A percentile compares a stretch with the other conserved stretches of the same genome.
phyloP scores from a whole-genome alignment of 2,329 filamentous ascomycete genomes.

The Helminthosporium solani region DNA sequence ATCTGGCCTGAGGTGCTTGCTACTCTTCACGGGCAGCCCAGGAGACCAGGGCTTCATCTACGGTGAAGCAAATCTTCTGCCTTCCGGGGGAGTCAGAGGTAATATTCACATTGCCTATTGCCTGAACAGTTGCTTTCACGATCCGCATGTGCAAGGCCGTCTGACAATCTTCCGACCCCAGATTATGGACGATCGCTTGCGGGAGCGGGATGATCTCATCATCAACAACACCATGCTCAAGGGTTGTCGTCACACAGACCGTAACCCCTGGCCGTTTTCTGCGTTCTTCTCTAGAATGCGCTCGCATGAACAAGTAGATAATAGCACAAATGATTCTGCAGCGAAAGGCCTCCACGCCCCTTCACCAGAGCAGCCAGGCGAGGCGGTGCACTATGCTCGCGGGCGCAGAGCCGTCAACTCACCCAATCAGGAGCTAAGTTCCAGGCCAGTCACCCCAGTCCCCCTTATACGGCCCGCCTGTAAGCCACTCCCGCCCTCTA shows the following conservation, averaged over 20 bases:
- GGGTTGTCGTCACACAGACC: neutral
- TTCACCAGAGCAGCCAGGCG: neutral
- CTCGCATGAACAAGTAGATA: slow-evolving; percentile 2
- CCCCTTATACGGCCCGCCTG: neutral
- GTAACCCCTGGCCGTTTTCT: slow-evolving; percentile 8
- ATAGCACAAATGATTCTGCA: neutral
- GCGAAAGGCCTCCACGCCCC: neutral
- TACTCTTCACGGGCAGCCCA: neutral
- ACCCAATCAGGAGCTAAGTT: slow-evolving; percentile 17
- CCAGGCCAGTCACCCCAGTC: neutral
- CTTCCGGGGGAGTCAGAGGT: neutral
- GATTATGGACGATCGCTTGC: slow-evolving; percentile 7
- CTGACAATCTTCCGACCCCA: neutral
- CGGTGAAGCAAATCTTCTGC: slow-evolving; percentile 7
- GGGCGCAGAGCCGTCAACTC: slow-evolving; percentile 5
- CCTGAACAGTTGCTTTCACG: too few relatives aligned
- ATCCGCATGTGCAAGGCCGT: slow-evolving; percentile 3
- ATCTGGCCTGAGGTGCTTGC: slow-evolving; percentile 11
- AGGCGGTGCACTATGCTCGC: slow-evolving; percentile 16
- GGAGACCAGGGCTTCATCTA: neutral
- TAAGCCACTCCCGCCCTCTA: slow-evolving; percentile 35
- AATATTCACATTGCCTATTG: too few relatives aligned
- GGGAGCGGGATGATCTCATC: slow-evolving; percentile 31
- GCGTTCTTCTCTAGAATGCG: neutral
- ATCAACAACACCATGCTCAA: slow-evolving; percentile 23